Evolutionary conservation across 495 filamentous ascomycete genomes (phyloP), one percentile per base, ranked within the genome.

Genomic region (Penicillium canescens): DNA sequence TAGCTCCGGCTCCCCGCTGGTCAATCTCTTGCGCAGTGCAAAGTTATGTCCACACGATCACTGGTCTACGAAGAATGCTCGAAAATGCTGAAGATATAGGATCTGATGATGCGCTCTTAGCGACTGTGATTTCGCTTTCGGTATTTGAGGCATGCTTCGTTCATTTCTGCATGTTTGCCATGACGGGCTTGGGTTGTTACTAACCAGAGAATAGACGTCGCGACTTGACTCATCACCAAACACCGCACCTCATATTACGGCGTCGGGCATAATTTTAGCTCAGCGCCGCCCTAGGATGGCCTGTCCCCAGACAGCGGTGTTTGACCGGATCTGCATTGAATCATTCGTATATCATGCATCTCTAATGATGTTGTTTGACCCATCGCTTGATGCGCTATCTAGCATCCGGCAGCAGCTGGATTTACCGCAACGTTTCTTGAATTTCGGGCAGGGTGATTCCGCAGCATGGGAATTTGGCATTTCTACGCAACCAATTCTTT

Each of bases 341-440:
- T 55, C 51, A 14, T 59, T 59, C 7, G 26, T 59, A 8, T 59
- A 59, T 20, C 56, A 59, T 9, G 51, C 51, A 2, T 55, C 56
- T 12, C 12, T 59, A 11, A 54, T 59, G 56, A 59, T 59, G 56
- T 11, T 55, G 9, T 59, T 55, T 34, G 56, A 59, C 16, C 51
- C 56, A 20, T 41, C 34, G 2, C 50, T 59, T 7, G 56, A 59
- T 50, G 40, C 10, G 7, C 42, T 59, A 12, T 54, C 56, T 2
- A 24, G 37, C 0, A 21, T 40, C 2, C 38, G 36, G 3, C 18
- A 24, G 0, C 13, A 38, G 4, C 4, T 28, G 4, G n/a, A 51
- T 2, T n/a, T 59, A 18, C 41, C 35, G 7, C 26, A 12, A 0
- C 55, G 47, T 11, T 55, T 55, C 21, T 42, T 50, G 1, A 10